These are phyloP conservation scores for Thuidium tamariscinum DNA, from an alignment of 225 moss, liverwort and hornwort genomes.

Conservation along the genomic window DNA sequence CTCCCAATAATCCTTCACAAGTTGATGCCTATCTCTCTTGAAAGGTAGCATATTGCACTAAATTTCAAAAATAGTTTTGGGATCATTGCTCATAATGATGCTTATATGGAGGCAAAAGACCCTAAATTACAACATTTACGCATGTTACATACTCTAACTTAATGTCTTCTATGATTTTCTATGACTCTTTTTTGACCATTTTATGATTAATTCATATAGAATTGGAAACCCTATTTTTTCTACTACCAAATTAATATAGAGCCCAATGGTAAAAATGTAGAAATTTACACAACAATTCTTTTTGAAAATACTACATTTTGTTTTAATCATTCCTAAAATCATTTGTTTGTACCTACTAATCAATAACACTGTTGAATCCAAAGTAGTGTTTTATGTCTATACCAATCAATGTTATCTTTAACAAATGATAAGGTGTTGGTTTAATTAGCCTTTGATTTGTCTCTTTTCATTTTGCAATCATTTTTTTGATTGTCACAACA, in stretches of 20 bases:
- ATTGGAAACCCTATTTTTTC: neutral
- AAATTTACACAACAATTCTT: neutral
- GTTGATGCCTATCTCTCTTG: too few species aligned
- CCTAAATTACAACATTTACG: neutral
- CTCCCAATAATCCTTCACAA: too few species aligned
- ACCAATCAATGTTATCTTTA: fast-evolving
- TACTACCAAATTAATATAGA: neutral
- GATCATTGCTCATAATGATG: too few species aligned
- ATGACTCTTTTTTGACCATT: neutral
- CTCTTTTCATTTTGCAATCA: neutral
- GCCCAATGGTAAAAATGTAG: neutral
- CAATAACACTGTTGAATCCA: neutral
- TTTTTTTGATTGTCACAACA: neutral
- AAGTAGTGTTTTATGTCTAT: neutral
- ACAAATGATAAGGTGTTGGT: neutral
- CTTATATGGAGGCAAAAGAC: neutral
- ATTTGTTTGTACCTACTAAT: neutral
- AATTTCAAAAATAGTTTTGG: too few species aligned
- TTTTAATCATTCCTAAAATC: neutral
- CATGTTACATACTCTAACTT: neutral
- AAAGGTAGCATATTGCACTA: too few species aligned
- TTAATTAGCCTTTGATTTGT: neutral
- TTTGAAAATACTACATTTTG: neutral
- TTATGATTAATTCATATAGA: neutral
- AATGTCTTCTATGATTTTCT: neutral